Evolutionary conservation across 495 filamentous ascomycete genomes (phyloP), one percentile per base, ranked within the genome.

Genomic region (Penicillium manginii): DNA sequence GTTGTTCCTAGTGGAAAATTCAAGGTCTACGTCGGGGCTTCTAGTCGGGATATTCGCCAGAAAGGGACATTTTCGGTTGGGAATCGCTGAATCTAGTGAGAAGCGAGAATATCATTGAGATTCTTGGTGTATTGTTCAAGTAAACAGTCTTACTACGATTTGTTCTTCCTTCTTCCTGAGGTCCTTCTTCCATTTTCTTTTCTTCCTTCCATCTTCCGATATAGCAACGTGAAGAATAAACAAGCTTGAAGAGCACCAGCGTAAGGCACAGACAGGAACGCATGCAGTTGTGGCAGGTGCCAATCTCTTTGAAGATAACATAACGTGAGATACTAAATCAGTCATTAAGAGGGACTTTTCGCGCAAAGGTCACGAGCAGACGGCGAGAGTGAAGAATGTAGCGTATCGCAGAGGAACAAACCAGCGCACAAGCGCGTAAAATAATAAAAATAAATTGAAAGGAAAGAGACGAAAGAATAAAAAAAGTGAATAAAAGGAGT

Each of bases 1-100:
- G 66, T 88, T 48, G 77, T 97, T 33, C 82, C 80, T 5, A 52
- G 29, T 50, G 73, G 67, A 3, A 60, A 58, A 11, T 78, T 71
- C 61, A 52, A 54, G 6, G 68, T 76, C 11, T 87, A 80, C 67
- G 88, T 96, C 18, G 88, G 88, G 3, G 74, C 75, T 19, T 86
- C 83, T 35, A 69, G 63, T 47, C 33, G 65, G 23, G 64, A 69
- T 56, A 65, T 71, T 54, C 62, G 59, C 1, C 45, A 58, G 17
- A n/a, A 64, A 22, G 61, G 61, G 2, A 26, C 50, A 12, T 69
- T 69, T 47, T 0, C 2, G 26, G 45, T 47, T 47, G 40, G n/a
- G 19, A 45, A n/a, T 6, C 19, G 26, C 5, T 29, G 26, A 29
- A 8, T 5, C 9, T 29, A 39, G 4, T 39, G 35, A 39, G 35